These are phyloP conservation scores for Lophium mytilinum DNA, from an alignment of 495 filamentous ascomycete species.

Conservation along the genomic window DNA sequence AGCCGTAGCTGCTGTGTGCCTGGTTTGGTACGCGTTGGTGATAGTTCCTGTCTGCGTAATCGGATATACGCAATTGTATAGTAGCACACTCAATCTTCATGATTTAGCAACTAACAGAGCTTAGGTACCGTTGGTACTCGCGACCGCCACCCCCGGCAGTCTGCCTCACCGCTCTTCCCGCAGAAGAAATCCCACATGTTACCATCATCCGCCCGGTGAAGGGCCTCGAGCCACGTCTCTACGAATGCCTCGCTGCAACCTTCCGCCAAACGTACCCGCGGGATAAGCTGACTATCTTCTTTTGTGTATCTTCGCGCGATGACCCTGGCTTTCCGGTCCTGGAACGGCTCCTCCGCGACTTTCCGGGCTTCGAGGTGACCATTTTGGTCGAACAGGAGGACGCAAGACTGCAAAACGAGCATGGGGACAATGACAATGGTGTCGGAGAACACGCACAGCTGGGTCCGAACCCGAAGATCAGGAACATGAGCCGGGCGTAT, in stretches of 20 bases:
- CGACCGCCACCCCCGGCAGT: conserved; percentile 6
- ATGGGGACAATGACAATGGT: conserved; percentile 33
- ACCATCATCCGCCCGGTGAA: conserved; percentile 91
- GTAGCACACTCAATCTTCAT: neutral
- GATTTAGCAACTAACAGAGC: neutral
- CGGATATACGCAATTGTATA: conserved; percentile 54
- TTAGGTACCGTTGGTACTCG: conserved; percentile 21
- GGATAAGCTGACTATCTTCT: conserved; percentile 67
- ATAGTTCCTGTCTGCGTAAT: conserved; percentile 44
- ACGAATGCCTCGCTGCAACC: conserved; percentile 86
- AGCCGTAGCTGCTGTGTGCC: conserved; percentile 20
- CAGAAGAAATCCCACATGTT: conserved; percentile 54
- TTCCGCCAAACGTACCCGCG: conserved; percentile 76
- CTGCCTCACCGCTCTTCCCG: conserved; percentile 9
- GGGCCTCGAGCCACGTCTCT: conserved; percentile 81
- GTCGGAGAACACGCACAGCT: conserved; percentile 3
- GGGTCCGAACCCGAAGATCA: conserved; percentile 95
- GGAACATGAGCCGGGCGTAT: conserved; percentile 92
- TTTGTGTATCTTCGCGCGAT: conserved; percentile 69
- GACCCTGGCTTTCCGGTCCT: conserved; percentile 77
- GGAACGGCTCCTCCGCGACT: conserved; percentile 58
- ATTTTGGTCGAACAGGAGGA: conserved; percentile 87
- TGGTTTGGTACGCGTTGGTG: conserved; percentile 52
- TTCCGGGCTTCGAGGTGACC: conserved; percentile 62
- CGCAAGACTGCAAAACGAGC: conserved; percentile 52